Conservation (phyloP, 352 stramenopile genomes). For the Hyphochytrium catenoides region DNA sequence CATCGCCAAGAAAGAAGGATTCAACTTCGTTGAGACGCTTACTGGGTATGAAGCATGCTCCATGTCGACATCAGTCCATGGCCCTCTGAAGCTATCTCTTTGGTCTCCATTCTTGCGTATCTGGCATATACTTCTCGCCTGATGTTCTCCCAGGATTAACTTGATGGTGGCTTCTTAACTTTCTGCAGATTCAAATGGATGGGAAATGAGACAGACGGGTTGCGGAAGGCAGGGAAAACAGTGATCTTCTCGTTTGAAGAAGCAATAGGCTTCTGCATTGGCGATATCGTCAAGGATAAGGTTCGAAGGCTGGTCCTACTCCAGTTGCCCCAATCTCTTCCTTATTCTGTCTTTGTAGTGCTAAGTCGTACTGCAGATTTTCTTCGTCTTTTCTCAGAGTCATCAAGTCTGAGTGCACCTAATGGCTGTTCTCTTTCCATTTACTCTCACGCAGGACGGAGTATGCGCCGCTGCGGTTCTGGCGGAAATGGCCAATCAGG, state of each 20-base stretch:
- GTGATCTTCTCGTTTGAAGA: slow-evolving; percentile 95
- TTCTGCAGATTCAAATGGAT: slow-evolving; percentile 87
- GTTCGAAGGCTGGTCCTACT: slow-evolving; percentile 1
- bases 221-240: slow-evolving; percentile 55
- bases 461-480: slow-evolving; percentile 74
- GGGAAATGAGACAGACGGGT: slow-evolving; percentile 58
- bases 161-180: no score
- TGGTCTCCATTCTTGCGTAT: no score
- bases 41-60: slow-evolving; percentile 30
- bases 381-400: no score
- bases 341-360: no score
- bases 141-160: no score
- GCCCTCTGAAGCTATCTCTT: no score
- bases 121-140: no score
- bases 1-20: slow-evolving; percentile 69
- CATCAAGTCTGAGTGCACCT: no score
- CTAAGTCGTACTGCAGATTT: no score
- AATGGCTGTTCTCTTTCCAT: no score
- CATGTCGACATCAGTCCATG: no score
- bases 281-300: slow-evolving; percentile 91
- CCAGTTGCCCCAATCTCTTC: no score
- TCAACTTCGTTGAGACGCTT: slow-evolving; percentile 89
- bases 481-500: slow-evolving; percentile 44
- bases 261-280: slow-evolving; percentile 92
- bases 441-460: slow-evolving; percentile 73